Evolutionary conservation across 768 basidiomycete genomes (phyloP).

Genomic region (Gautieria morchelliformis): DNA sequence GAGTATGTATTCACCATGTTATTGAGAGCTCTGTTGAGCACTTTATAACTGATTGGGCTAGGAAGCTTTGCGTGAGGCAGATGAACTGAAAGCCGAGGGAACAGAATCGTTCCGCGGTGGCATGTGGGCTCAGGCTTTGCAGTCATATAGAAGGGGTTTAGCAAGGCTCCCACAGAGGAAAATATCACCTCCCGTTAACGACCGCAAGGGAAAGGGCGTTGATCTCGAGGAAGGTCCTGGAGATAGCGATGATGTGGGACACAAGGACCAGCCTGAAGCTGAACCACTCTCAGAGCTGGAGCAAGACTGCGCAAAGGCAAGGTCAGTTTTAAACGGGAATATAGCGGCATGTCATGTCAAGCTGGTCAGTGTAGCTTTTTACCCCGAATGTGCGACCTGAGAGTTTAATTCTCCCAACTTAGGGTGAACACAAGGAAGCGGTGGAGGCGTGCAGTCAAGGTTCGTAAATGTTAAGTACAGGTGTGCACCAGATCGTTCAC

Average conservation of each 20-base stretch:
- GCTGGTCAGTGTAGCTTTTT: conserved; percentile 38
- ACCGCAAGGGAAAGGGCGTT: conserved; percentile 17
- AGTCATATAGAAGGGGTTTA: conserved; percentile 61
- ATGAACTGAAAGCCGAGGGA: conserved; percentile 62
- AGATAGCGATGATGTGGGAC: conserved; percentile 13
- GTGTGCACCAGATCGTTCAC: not conserved
- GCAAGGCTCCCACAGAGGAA: conserved; percentile 40
- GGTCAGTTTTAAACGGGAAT: conserved; percentile 77
- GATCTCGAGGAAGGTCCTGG: conserved; percentile 17
- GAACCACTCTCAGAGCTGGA: conserved; percentile 28
- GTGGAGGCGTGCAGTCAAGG: conserved; percentile 78
- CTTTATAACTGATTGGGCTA: conserved; percentile 13
- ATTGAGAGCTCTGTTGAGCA: not conserved
- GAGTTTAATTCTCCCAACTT: conserved; percentile 1
- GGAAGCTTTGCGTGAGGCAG: conserved; percentile 41
- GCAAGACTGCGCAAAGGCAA: conserved; percentile 40
- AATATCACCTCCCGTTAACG: conserved; percentile 17
- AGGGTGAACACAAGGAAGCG: conserved; percentile 75
- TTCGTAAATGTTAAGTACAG: conserved; percentile 11
- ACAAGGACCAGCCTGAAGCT: conserved; percentile 12
- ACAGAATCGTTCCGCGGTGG: conserved; percentile 61
- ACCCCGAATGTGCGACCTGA: not conserved
- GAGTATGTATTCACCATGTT: not conserved
- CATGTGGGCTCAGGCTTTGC: conserved; percentile 62
- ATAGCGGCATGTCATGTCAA: conserved; percentile 80